phyloP scores from a whole-genome alignment of 495 filamentous ascomycete genomes.

The Thozetella sp. region DNA sequence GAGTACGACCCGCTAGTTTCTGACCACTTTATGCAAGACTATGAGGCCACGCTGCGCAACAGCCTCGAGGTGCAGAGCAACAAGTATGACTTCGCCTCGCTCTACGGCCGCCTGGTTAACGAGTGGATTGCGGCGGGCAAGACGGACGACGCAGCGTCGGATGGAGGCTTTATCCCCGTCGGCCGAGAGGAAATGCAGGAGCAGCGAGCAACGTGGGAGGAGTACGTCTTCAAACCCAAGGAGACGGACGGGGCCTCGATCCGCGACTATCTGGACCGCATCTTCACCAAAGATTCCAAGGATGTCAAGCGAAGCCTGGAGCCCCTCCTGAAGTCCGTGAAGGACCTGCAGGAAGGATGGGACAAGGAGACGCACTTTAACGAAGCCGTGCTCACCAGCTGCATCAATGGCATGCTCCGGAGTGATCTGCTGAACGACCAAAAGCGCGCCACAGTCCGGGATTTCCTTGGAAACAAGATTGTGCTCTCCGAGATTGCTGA shows the following conservation, averaged over 20 bases:
- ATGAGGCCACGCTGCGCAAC: conserved; percentile 39
- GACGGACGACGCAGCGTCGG: conserved; percentile 16
- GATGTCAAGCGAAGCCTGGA: conserved; percentile 13
- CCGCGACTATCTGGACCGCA: conserved; percentile 47
- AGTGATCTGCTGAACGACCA: conserved; percentile 63
- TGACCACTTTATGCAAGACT: conserved; percentile 28
- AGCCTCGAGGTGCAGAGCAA: conserved; percentile 41
- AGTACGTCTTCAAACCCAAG: conserved; percentile 36
- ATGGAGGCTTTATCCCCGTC: conserved; percentile 12
- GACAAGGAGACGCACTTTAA: conserved; percentile 19
- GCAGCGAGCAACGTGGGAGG: conserved; percentile 59
- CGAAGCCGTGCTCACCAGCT: conserved; percentile 13
- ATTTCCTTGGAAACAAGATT: conserved; percentile 58
- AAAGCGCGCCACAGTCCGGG: conserved; percentile 56
- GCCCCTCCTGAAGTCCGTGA: neutral
- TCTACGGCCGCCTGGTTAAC: conserved; percentile 62
- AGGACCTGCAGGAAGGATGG: conserved; percentile 14
- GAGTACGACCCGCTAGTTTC: conserved; percentile 33
- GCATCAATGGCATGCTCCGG: conserved; percentile 53
- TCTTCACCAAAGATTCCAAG: conserved; percentile 43
- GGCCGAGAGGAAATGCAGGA: conserved; percentile 34
- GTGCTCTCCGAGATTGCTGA: conserved; percentile 66
- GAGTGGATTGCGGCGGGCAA: conserved; percentile 55
- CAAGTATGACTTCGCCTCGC: conserved; percentile 59
- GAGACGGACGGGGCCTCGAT: conserved; percentile 33